Evolutionary conservation across 129 eudicot genomes (phyloP), one percentile per base, ranked within the genome.

Genomic region (Logfia minima): DNA sequence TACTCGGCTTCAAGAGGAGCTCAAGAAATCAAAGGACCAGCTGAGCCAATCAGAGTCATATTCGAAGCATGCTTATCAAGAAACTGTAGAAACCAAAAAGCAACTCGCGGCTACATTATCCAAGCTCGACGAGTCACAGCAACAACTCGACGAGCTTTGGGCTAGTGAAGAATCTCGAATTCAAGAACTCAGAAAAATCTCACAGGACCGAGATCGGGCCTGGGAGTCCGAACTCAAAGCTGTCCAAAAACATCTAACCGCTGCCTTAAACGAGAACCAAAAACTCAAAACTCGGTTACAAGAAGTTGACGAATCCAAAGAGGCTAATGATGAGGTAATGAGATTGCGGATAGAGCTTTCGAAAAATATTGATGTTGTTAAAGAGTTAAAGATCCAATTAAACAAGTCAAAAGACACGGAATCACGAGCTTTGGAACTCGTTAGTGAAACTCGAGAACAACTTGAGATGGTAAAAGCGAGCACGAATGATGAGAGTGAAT

Each of bases 161-260:
- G 91, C 85, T 28, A 86, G 87, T 6, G 98, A 94, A 32, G 92
- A 90, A 28, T 73, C 85, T 43, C 86, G 97, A 31, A 67, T 94
- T 35, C 92, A 83, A 34, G 97, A 94, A 37, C 88, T 93, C 34
- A 80, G 97, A 2, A 88, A 89, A 77, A 81, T 93, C 73, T 93
- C 98, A 32, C 98, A 93, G 41, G 98, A 93, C 3, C 90, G 98
- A 13, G 98, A 94, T 56, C 90, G 88, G 17, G 96, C 85, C 4
- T 94, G 98, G 98, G 88, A 91, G 68, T 87, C 96, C 2, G 98
- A 94, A 60, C 85, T 94, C 0, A 93, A 91, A 79, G 97, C 96
- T 13, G 83, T 91, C 24, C 97, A 91, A 67, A 94, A 87, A 76
- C 98, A 94, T 53, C 80, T 94, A 69, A 79, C 88, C 22, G 84